Conservation (phyloP, 2,329 filamentous ascomycete species). For the Salinomyces thailandicus region DNA sequence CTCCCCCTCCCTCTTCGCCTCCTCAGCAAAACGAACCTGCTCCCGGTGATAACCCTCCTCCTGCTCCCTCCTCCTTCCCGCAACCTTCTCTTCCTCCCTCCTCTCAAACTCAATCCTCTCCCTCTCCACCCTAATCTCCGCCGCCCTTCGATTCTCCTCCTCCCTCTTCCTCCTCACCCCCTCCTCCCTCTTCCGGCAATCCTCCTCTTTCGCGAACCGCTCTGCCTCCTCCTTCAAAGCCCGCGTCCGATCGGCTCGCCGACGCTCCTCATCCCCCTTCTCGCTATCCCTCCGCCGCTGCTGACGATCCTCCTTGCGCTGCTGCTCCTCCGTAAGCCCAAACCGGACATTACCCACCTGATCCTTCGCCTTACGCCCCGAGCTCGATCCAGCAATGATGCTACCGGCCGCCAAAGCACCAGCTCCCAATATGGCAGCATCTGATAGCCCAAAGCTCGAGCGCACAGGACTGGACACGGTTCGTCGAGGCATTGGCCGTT, state of each 20-base stretch:
- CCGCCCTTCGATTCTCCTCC: conserved; percentile 17
- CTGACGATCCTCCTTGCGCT: conserved; percentile 23
- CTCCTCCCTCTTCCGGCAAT: conserved; percentile 15
- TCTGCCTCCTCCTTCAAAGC: conserved; percentile 27
- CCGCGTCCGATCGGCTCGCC: conserved; percentile 23
- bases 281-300: conserved; percentile 9
- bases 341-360: conserved; percentile 43
- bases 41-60: conserved; percentile 5
- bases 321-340: conserved; percentile 47
- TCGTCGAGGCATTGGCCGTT: conserved; percentile 38
- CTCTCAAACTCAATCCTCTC: conserved; percentile 2
- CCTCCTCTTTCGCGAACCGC: conserved; percentile 15
- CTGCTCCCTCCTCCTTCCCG: conserved; percentile 6
- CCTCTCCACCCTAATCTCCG: conserved; percentile 6
- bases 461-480: conserved; percentile 23
- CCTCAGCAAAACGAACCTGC: conserved; percentile 6
- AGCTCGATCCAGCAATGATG: conserved; percentile 18
- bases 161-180: conserved; percentile 16
- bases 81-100: conserved; percentile 8
- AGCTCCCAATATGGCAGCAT: conserved; percentile 35
- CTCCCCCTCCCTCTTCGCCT: conserved; percentile 3
- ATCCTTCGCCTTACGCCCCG: conserved; percentile 20
- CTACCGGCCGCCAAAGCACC: conserved; percentile 29
- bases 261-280: conserved; percentile 18
- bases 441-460: conserved; percentile 16